Conservation (phyloP, 108 stramenopile species). For the Tribonema minus region DNA sequence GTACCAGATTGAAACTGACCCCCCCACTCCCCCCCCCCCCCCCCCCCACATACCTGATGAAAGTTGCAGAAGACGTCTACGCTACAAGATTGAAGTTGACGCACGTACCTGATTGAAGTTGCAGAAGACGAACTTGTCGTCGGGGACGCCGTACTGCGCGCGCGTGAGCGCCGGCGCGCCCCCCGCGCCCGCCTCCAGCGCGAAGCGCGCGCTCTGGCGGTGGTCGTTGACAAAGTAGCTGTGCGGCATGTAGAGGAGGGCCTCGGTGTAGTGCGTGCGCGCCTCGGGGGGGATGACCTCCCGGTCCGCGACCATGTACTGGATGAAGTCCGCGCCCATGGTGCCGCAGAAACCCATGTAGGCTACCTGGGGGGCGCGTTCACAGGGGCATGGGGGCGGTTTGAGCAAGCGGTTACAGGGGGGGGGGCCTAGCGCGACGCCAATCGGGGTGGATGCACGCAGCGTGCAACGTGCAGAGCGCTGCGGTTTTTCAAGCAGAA, state of each 20-base stretch:
- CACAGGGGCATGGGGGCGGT: not conserved
- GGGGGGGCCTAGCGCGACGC: no score
- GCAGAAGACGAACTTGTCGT: constrained; percentile 69
- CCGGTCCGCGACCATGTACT: constrained; percentile 70
- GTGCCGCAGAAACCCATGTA: constrained; percentile 75
- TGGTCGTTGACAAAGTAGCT: constrained; percentile 81
- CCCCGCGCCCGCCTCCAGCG: constrained; percentile 6
- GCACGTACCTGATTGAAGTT: constrained; percentile 77
- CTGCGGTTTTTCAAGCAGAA: no score
- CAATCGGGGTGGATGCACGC: no score
- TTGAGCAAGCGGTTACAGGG: no score
- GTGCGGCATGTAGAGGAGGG: constrained; percentile 71
- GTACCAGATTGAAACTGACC: no score
- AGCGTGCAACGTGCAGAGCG: no score
- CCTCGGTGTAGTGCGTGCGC: constrained; percentile 66
- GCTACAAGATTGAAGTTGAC: no score
- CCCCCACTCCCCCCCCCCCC: no score
- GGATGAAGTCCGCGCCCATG: constrained; percentile 64
- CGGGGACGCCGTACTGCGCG: constrained; percentile 61
- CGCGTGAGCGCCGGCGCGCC: constrained; percentile 53
- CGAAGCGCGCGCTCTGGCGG: constrained; percentile 53
- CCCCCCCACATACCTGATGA: no score
- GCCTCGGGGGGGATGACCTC: constrained; percentile 52
- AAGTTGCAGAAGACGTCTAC: no score
- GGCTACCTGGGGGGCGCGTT: not conserved